Evolutionary conservation across 2,329 filamentous ascomycete species (phyloP).

Genomic region (Verticillium klebahnii): DNA sequence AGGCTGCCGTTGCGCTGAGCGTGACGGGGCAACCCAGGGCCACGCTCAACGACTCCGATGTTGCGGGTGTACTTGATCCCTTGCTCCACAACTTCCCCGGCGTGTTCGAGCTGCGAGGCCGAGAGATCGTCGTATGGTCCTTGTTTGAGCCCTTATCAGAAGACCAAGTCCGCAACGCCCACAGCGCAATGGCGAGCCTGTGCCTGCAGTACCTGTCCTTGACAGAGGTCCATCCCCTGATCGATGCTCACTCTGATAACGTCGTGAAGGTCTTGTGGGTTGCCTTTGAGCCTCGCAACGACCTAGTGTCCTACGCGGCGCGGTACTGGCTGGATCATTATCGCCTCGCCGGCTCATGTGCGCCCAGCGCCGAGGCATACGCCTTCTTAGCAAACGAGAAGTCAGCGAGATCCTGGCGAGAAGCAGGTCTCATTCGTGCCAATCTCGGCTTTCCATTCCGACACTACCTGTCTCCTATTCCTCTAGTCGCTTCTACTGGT

Average conservation of each 20-base stretch:
- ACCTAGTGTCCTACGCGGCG: slow-evolving; percentile 4
- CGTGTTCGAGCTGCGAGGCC: not conserved
- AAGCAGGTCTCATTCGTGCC: not conserved
- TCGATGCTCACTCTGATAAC: not conserved
- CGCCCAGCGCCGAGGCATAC: not conserved
- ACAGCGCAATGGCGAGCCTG: not conserved
- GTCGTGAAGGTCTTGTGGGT: not conserved
- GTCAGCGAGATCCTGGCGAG: not conserved
- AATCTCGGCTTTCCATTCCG: not conserved
- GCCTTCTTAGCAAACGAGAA: not conserved
- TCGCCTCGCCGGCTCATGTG: not conserved
- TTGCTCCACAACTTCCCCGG: not conserved
- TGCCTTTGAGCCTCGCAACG: not conserved
- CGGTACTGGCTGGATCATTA: slow-evolving; percentile 4
- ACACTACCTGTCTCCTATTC: slow-evolving; percentile 2
- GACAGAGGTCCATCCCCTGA: not conserved
- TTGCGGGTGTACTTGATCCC: not conserved
- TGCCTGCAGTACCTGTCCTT: slow-evolving; percentile 1
- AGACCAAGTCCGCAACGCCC: not conserved
- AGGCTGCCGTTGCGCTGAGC: not conserved
- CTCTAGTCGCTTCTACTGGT: not conserved
- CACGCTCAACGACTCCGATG: not conserved
- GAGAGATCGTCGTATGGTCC: not conserved
- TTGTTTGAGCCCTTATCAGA: not conserved
- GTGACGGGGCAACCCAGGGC: not conserved